phyloP scores from a whole-genome alignment of 441 rosid species.

The Gossypium laxum region DNA sequence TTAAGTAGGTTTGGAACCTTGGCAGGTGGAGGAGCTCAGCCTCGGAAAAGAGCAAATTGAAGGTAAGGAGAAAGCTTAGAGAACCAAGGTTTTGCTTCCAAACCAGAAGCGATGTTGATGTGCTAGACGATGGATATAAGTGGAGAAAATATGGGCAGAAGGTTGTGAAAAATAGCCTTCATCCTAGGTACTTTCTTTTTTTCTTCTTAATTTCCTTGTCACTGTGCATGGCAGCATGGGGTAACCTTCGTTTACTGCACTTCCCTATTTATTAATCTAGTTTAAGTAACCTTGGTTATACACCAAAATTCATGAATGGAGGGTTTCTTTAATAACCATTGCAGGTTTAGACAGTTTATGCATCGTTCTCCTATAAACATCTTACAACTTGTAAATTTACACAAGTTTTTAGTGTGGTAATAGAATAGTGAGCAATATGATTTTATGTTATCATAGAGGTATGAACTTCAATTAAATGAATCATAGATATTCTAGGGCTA shows the following conservation, averaged over 20 bases:
- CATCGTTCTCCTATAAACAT: too few relatives aligned
- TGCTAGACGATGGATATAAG: conserved; percentile 86
- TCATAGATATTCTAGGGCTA: background rate
- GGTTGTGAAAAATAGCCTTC: conserved; percentile 89
- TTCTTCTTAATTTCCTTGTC: background rate
- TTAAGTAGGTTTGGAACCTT: background rate
- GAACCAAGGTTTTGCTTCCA: conserved; percentile 97
- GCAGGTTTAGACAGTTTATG: too few relatives aligned
- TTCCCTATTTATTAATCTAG: background rate
- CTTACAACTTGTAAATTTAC: background rate
- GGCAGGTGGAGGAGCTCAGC: conserved; percentile 76
- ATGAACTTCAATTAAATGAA: background rate
- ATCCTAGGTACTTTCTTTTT: conserved; percentile 56
- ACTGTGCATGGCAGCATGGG: background rate
- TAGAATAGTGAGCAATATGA: background rate
- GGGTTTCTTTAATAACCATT: too few relatives aligned
- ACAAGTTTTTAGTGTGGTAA: background rate
- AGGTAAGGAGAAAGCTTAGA: conserved; percentile 78
- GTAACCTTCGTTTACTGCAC: background rate
- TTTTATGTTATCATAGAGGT: background rate
- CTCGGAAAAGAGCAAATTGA: conserved; percentile 58
- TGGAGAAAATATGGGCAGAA: conserved; percentile 98
- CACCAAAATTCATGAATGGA: too few relatives aligned
- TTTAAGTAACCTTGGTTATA: background rate
- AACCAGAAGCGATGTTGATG: conserved; percentile 85